phyloP scores from a whole-genome alignment of 257 asterid species.

The Solanum piurae region DNA sequence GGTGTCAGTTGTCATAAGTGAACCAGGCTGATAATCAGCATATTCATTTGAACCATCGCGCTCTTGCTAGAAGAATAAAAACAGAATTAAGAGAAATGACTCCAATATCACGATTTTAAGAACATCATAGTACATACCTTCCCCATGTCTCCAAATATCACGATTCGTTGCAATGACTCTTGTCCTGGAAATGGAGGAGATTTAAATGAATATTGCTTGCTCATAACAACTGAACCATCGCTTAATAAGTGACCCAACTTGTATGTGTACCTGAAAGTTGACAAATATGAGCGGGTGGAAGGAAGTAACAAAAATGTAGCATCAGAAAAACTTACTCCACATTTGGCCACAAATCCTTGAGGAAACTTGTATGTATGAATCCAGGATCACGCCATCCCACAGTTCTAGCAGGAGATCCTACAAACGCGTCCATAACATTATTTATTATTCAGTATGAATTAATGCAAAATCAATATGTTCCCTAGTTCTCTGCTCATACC shows the following conservation, averaged over 20 bases:
- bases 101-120: too few species aligned
- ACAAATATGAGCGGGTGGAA: background rate
- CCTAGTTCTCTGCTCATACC: constrained; percentile 23
- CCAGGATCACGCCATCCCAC: constrained; percentile 99
- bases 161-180: constrained; percentile 66
- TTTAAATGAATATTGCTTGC: constrained; percentile 52
- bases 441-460: background rate
- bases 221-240: constrained; percentile 59
- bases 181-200: constrained; percentile 93
- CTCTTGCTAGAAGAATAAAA: constrained; percentile 46
- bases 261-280: constrained; percentile 55
- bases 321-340: constrained; percentile 27
- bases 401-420: constrained; percentile 88
- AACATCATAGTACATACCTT: background rate
- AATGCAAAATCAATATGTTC: background rate
- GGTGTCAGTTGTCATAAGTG: constrained; percentile 74
- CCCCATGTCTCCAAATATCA: constrained; percentile 93
- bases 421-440: background rate
- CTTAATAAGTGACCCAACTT: constrained; percentile 47
- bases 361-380: constrained; percentile 79
- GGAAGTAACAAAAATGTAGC: background rate
- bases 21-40: constrained; percentile 69
- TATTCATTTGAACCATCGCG: constrained; percentile 91
- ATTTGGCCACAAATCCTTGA: constrained; percentile 82
- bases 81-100: too few species aligned